Evolutionary conservation across 208 protist genomes (phyloP).

Genomic region (Phytomonas sp.): DNA sequence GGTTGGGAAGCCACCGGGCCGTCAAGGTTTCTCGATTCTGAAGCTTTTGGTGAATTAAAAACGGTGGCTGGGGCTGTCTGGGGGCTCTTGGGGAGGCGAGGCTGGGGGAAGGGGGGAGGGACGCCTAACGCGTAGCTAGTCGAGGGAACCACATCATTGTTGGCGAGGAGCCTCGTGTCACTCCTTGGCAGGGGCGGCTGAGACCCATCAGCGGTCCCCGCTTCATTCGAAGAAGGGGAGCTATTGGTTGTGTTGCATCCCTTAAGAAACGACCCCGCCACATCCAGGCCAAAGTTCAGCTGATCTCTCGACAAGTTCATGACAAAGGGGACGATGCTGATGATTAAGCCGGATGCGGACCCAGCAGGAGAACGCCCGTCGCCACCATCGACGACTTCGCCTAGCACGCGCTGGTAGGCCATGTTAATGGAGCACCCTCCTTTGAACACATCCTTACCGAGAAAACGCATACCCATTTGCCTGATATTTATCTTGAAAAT

Average conservation of each 20-base stretch:
- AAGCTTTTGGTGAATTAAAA: no score
- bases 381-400: not conserved
- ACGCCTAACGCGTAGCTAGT: not conserved
- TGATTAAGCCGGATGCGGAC: not conserved
- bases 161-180: not conserved
- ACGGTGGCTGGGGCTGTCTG: no score
- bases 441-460: not conserved
- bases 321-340: slow-evolving; percentile 8
- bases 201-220: not conserved
- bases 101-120: no score
- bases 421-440: not conserved
- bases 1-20: not conserved
- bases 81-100: no score
- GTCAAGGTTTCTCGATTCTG: not conserved
- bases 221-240: not conserved
- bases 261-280: slow-evolving; percentile 44
- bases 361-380: not conserved
- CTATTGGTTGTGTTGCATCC: not conserved
- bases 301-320: slow-evolving; percentile 37
- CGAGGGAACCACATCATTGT: not conserved
- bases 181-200: not conserved
- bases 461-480: slow-evolving; percentile 3
- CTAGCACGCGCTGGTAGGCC: not conserved
- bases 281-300: slow-evolving; percentile 48
- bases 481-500: not conserved